A percentile compares a stretch with the other conserved stretches of the same genome.
Evolutionary conservation across 768 basidiomycete genomes (phyloP).

Genomic region (Russula olivacea): DNA sequence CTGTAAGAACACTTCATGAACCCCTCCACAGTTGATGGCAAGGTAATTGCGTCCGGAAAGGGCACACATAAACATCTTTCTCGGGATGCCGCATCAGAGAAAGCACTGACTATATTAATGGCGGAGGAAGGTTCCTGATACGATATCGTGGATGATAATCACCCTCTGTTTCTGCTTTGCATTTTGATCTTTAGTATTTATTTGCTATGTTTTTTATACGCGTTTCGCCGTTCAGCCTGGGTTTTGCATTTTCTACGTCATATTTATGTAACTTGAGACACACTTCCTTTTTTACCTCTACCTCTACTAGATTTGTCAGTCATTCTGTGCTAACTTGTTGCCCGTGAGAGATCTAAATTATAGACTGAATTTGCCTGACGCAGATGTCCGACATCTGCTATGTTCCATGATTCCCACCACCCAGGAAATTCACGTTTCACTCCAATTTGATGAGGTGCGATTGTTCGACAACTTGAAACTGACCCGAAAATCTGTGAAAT

Average conservation of each 20-base stretch:
- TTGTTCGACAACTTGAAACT: background rate
- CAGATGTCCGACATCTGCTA: slow-evolving; percentile 53
- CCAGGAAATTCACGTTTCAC: slow-evolving; percentile 40
- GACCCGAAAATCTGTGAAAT: no score
- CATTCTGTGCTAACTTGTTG: background rate
- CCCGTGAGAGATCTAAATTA: slow-evolving; percentile 67
- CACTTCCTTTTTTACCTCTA: background rate
- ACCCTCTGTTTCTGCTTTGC: background rate
- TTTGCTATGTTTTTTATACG: slow-evolving; percentile 7
- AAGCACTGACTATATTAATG: slow-evolving; percentile 16
- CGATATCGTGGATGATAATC: background rate
- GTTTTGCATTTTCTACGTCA: slow-evolving; percentile 9
- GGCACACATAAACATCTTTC: slow-evolving; percentile 22
- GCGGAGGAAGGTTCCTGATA: slow-evolving; percentile 4
- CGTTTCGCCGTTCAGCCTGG: background rate
- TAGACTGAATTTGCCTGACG: slow-evolving; percentile 60
- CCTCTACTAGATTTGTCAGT: background rate
- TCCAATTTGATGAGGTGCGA: slow-evolving; percentile 61
- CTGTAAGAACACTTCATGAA: background rate
- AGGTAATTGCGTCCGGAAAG: slow-evolving; percentile 13
- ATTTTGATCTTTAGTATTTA: slow-evolving; percentile 1
- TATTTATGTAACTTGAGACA: slow-evolving; percentile 11
- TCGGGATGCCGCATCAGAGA: slow-evolving; percentile 16
- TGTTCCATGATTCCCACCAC: slow-evolving; percentile 41
- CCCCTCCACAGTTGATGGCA: slow-evolving; percentile 20